Base-by-base conservation (phyloP, 345 rosid genomes). In the Limnanthes douglasii region DNA sequence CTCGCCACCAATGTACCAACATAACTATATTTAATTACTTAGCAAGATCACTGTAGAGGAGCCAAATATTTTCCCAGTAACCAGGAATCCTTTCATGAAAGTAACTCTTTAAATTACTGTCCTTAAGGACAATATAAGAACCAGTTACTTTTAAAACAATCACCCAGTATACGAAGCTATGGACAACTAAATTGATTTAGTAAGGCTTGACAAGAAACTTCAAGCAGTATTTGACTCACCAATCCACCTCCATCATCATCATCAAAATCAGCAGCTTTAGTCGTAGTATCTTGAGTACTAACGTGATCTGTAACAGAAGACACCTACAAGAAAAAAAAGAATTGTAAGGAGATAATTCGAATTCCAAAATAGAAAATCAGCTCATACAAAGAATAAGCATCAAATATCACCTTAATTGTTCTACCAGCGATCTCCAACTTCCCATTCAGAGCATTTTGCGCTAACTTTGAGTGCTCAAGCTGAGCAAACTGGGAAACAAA, bases 231-330 rank as follows among this genome's bases (percentile, higher is more conserved):
- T 29, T 45, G 45, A 55, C 86, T 66, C 40, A 82, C 97, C 82
- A 86, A 48, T 25, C 97, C 97, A 43, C 94, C 94, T 28, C 93
- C 93, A 50, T 86, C 97, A 57, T 86, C 93, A 62, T 86, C 97
- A 66, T 86, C 94, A 29, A 86, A 73, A 59, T 86, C 94, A 1
- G 93, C 84, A 62, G 94, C 70, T 53, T 82, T 86, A 33, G 93
- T 70, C 2, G 46, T 53, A 29, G 63, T 25, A 15, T 86, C 97
- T 61, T 86, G 97, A 11, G 75, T 37, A 16, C 71, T 77, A 44
- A 70, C 66, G 37, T 86, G 97, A 66, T 86, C 97, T 5, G 97
- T 56, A 20, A 86, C 97, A 45, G 93, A 82, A 15, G 93, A 82
- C 32, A 86, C 90, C 97, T 86, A 48, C 26, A n/a, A 15, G 47